Base-by-base conservation (phyloP, 2,329 filamentous ascomycete genomes). In the Diaporthe ampelina region DNA sequence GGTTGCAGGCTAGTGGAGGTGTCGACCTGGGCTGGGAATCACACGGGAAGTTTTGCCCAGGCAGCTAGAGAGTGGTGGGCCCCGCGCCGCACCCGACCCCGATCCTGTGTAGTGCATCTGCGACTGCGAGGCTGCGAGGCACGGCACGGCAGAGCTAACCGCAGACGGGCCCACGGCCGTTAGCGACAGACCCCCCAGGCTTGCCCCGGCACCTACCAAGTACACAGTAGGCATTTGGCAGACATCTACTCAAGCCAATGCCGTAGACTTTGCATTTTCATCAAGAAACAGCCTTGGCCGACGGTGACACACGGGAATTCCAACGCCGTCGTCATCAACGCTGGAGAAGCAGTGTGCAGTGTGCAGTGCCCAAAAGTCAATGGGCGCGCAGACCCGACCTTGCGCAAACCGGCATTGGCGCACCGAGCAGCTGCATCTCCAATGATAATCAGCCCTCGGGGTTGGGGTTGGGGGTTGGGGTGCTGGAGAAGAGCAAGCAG, bases 11-110 rank as follows among this genome's bases (percentile, higher is more conserved):
- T 43, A 26, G 70, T 24, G 63, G 57, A 32, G 59, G 59, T 32
- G 70, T 63, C 57, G 70, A 56, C 54, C 57, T 54, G 45, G 57
- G 40, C 15, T 54, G 57, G 56, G 52, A 68, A 61, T 63, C 35
- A 40, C 45, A 61, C 37, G 45, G 70, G 26, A 35, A 24, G 59
- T 72, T 72, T 52, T 59, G 32, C 50, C 59, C 40, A 56, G 45
- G 45, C 9, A 43, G 57, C 59, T 52, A 56, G 32, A 54, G 6
- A 35, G 57, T 43, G 29, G 15, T 56, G 45, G 54, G 69, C 54
- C 29, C 69, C 69, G 57, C 69, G 69, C 57, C 57, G 57, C 69
- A 72, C 69, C 56, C 37, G 37, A 63, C 57, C 32, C 35, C 50
- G 69, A 61, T 32, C 29, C 29, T 32, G 29, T 32, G 29, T 52